Base-by-base conservation (phyloP, 139 green algal genomes). In the Ettlia oleoabundans region DNA sequence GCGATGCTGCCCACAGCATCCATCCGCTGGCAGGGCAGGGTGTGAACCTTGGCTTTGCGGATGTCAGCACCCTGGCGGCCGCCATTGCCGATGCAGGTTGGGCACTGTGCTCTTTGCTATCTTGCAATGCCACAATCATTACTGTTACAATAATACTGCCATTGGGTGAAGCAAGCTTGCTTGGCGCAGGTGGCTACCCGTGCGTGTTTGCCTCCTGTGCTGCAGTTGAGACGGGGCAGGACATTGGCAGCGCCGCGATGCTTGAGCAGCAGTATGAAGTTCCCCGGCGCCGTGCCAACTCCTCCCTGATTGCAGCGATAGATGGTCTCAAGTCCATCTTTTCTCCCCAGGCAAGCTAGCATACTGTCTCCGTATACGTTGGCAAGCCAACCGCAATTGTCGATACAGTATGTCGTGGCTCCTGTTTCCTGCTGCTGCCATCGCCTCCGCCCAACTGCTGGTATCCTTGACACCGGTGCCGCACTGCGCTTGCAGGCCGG, bases 41-140 rank as follows among this genome's bases (percentile, higher is more conserved):
- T 1, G 89, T 94, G 5, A 98, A 98, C 84, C 89, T 97, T 53
- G 94, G 94, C 22, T 86, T 98, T 51, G 92, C 81, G 0, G 94
- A 98, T 75, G 93, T 90, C 10, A 63, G 68, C 1, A 82, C 74
- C 51, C 88, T 98, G 76, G 86, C 78, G 15, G 51, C 71, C 7
- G 85, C 90, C 0, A 47, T 97, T 0, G 86, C 83, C 5, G 62
- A 2, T 28, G 92, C n/a, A n/a, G n/a, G n/a, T n/a, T n/a, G n/a
- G n/a, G n/a, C n/a, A n/a, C n/a, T n/a, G n/a, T n/a, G n/a, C n/a
- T n/a, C n/a, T n/a, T n/a, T n/a, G n/a, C n/a, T n/a, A n/a, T n/a
- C n/a, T n/a, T n/a, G n/a, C n/a, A n/a, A n/a, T n/a, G n/a, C n/a
- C n/a, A n/a, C n/a, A n/a, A n/a, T n/a, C n/a, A n/a, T n/a, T n/a